These are phyloP conservation scores for Kingdonia uniflora DNA, from an alignment of 164 flowering plant genomes.

Conservation along the genomic window DNA sequence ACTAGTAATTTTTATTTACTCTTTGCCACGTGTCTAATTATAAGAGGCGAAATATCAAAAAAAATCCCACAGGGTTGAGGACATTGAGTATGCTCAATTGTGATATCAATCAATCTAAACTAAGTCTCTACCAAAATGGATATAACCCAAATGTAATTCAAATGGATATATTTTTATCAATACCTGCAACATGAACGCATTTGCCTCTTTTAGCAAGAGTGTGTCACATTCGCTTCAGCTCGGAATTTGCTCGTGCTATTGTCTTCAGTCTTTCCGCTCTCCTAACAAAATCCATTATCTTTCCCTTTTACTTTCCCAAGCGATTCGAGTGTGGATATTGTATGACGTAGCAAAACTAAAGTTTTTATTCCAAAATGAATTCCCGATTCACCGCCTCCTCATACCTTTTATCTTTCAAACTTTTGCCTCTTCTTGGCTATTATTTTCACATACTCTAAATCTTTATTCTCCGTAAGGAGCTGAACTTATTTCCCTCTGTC, in stretches of 20 bases:
- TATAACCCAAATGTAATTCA: background rate
- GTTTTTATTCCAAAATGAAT: slow-evolving; percentile 9
- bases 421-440: slow-evolving; percentile 31
- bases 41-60: too few relatives aligned
- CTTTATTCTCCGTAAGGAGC: slow-evolving; percentile 32
- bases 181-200: slow-evolving; percentile 15
- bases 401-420: slow-evolving; percentile 27
- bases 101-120: too few relatives aligned
- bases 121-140: too few relatives aligned
- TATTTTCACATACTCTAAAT: slow-evolving; percentile 32
- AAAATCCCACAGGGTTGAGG: too few relatives aligned
- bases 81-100: too few relatives aligned
- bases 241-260: background rate
- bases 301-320: slow-evolving; percentile 2
- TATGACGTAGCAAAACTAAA: background rate
- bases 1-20: too few relatives aligned
- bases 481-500: slow-evolving; percentile 15
- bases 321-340: slow-evolving; percentile 2
- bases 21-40: too few relatives aligned
- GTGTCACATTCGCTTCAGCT: background rate
- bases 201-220: slow-evolving; percentile 10
- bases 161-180: background rate
- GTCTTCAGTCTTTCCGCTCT: slow-evolving; percentile 1
- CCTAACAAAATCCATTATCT: background rate
- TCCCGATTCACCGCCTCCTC: slow-evolving; percentile 21